Evolutionary conservation across 495 filamentous ascomycete genomes (phyloP), one percentile per base, ranked within the genome.

Genomic region (Tuber brumale): DNA sequence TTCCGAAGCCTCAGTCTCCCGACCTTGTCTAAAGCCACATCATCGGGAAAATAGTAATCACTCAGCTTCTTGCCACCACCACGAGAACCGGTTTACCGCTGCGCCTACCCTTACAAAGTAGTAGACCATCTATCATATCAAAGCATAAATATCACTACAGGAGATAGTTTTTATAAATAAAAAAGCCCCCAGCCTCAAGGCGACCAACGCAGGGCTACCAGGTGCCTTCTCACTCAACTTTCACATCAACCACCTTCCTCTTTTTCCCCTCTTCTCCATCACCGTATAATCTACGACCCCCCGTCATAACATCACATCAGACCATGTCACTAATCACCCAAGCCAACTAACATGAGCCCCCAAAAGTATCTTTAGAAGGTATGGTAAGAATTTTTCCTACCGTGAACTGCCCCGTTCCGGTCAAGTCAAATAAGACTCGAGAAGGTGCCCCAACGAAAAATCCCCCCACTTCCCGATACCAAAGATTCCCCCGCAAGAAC

Each of bases 121-220:
- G 51, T 70, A 44, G n/a, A n/a, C n/a, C n/a, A n/a, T n/a, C n/a
- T n/a, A n/a, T n/a, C n/a, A 75, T 35, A 75, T 75, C 41, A 77
- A 76, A 76, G 72, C 71, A 66, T 72, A 77, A 43, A 39, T 69
- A 70, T 3, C 16, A 39, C 46, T 44, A 27, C 14, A 21, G 41
- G n/a, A 61, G n/a, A 61, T 7, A 5, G 12, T 2, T 61, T 35
- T 27, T 10, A 10, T 27, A 57, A 27, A 27, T 0, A 66, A 66
- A 31, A 66, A 66, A 35, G 27, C 51, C 61, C 46, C 69, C 74
- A 71, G 61, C 31, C 61, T 43, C 31, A 31, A 71, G 37, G 35
- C 44, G 71, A 42, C 48, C 51, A 75, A 41, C 61, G 3, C 27
- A 66, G 12, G 57, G 27, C 1, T 66, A 18, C 1, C 57, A 19